Evolutionary conservation across 495 filamentous ascomycete genomes (phyloP).

Genomic region (Xylaria flabelliformis): DNA sequence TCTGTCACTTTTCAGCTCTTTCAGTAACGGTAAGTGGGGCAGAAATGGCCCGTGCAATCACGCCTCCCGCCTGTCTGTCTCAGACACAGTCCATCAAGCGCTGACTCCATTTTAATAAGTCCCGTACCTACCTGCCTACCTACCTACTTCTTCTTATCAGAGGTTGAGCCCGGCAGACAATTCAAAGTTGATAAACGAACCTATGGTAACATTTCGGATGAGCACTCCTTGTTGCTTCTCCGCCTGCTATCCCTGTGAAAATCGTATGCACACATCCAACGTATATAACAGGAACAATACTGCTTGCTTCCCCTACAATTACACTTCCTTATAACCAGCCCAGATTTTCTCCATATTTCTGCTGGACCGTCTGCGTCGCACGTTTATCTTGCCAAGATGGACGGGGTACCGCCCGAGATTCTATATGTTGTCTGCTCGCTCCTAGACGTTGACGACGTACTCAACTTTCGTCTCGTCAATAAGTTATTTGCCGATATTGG

Average conservation of each 20-base stretch:
- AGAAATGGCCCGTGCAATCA: neutral
- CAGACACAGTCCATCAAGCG: neutral
- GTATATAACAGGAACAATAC: neutral
- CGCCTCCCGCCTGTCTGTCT: neutral
- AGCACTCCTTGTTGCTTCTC: neutral
- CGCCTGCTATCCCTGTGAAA: neutral
- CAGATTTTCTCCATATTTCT: neutral
- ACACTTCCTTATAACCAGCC: neutral
- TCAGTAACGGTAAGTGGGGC: neutral
- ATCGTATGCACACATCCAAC: conserved; percentile 11
- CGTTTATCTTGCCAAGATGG: conserved; percentile 21
- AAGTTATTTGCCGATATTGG: conserved; percentile 28
- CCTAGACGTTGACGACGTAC: conserved; percentile 15
- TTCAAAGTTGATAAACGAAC: neutral
- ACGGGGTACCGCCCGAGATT: conserved; percentile 26
- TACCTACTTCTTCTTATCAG: neutral
- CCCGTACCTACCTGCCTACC: neutral
- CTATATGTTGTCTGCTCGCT: conserved; percentile 24
- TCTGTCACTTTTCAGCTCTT: conserved; percentile 3
- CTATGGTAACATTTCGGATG: neutral
- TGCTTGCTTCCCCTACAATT: neutral
- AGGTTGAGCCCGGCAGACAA: neutral
- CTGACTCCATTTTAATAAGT: conserved; percentile 9
- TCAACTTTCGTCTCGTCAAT: conserved; percentile 29
- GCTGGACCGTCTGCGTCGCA: neutral